These are phyloP conservation scores for Groenewaldozyma salmanticensis DNA, from an alignment of 805 yeast species.

Conservation along the genomic window DNA sequence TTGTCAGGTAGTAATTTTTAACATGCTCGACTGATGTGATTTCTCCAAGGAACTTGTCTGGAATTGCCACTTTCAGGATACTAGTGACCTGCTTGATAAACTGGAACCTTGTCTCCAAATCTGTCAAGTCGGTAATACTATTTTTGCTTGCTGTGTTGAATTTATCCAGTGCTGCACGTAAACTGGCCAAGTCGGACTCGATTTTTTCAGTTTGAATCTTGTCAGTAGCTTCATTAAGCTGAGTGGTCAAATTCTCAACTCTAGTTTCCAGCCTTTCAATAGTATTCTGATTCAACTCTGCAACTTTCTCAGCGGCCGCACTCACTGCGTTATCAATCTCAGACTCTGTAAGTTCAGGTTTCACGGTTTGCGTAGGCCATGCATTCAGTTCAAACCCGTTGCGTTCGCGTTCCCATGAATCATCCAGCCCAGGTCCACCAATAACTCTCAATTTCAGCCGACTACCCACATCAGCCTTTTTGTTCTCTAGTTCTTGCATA, in stretches of 20 bases:
- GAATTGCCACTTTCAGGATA: conserved; percentile 41
- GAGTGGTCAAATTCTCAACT: background rate
- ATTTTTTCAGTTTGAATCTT: background rate
- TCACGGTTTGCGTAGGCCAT: conserved; percentile 22
- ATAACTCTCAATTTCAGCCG: conserved; percentile 16
- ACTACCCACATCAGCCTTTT: conserved; percentile 2
- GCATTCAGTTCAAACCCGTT: conserved; percentile 18
- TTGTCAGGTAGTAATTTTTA: conserved; percentile 27
- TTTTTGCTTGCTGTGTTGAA: conserved; percentile 6
- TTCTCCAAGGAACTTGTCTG: conserved; percentile 40
- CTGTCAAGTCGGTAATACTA: conserved; percentile 24
- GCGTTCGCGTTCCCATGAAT: conserved; percentile 11
- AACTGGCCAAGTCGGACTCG: background rate
- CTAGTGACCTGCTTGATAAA: conserved; percentile 40
- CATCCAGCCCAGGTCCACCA: conserved; percentile 14
- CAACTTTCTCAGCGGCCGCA: conserved; percentile 3
- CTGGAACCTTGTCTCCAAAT: conserved; percentile 41
- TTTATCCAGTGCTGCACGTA: background rate
- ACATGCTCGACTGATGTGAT: conserved; percentile 34
- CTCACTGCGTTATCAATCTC: conserved; percentile 8
- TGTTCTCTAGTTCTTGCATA: conserved; percentile 12
- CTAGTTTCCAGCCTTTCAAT: background rate
- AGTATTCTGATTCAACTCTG: background rate
- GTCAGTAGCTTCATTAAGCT: conserved; percentile 1
- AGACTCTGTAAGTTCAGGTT: conserved; percentile 14